Evolutionary conservation across 352 stramenopile species (phyloP), one percentile per base, ranked within the genome.

Genomic region (Globisporangium middletonii): DNA sequence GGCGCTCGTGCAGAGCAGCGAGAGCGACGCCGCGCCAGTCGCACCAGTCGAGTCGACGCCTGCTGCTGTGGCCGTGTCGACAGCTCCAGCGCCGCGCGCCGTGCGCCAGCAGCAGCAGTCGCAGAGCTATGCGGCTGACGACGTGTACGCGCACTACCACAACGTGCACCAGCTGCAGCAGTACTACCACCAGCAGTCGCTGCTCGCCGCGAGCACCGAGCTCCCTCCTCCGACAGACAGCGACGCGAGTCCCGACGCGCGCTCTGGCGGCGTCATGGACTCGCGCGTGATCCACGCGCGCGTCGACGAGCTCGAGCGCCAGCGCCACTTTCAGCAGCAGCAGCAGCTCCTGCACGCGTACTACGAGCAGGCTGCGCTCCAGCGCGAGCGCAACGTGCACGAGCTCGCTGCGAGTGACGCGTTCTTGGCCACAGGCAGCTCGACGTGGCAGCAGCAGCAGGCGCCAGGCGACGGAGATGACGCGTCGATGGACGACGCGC

Each of bases 131-230:
- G 37, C 56, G 3, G 57, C 58, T 18, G 64, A 63, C 19, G 67
- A 62, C 55, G 59, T 66, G 59, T 77, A 84, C 42, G 64, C 67
- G 23, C 74, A 86, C 27, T 77, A 86, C 26, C 73, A 71, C 48
- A 59, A 73, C 35, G 68, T 65, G 16, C 68, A 71, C 16, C 77
- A 81, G 43, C 65, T 78, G 16, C 77, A 83, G 44, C 77, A 83
- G 55, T 86, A 85, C 47, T 84, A 84, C 52, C 83, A 86, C 47
- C 75, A 86, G 43, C 78, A 88, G 56, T 63, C 82, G 42, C 62
- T 88, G 65, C 54, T 90, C 45, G 67, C 69, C n/a, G n/a, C n/a
- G n/a, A n/a, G n/a, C n/a, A n/a, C n/a, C n/a, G n/a, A n/a, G 35
- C 35, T 4, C 7, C 35, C 1, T 41, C 35, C 7, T 7, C 35